Evolutionary conservation across 2,329 filamentous ascomycete genomes (phyloP), one percentile per base, ranked within the genome.

Genomic region (Ampelomyces quisqualis): DNA sequence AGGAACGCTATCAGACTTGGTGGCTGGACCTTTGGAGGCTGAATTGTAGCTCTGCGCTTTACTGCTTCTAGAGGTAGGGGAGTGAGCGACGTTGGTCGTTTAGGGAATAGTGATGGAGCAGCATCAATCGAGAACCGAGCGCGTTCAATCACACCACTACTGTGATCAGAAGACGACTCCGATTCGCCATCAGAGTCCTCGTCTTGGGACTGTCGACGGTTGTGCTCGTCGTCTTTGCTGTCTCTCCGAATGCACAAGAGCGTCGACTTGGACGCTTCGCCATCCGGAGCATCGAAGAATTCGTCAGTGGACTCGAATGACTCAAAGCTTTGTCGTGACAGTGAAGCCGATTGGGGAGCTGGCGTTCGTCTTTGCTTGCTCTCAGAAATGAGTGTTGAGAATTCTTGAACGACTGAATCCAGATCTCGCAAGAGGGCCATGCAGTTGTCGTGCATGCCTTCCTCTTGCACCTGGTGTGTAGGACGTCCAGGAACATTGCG

Each of bases 1-100:
- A 97, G 77, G 66, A 97, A 95, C 0, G 88, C 88, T 53, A 98
- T 95, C 38, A 98, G 74, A 65, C 89, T 95, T 0, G 93, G 93
- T 0, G 93, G 93, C 42, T 83, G 74, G 10, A 90, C 82, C 19
- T 84, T 89, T 5, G 90, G 82, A 2, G 86, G 76, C 3, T 83
- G 78, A 11, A 98, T 81, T 0, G 81, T 84, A 5, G 72, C 76
- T 42, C 93, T 81, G 22, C 93, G 82, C 26, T 76, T 69, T 2
- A 94, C 76, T 20, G 81, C 76, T 4, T 78, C 76, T 19, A 95
- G 73, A 1, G 93, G 91, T 11, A 97, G 73, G 3, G 93, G 93
- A 8, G 75, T 64, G 13, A 98, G 77, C 6, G 79, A 82, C 62
- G 89, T 91, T 1, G 90, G 84, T 56, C 83, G 87, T 2, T 75